A percentile compares a stretch with the other conserved stretches of the same genome.
Conservation (phyloP, 1,284 basidiomycete genomes). For the Papiliotrema fonsecae region DNA sequence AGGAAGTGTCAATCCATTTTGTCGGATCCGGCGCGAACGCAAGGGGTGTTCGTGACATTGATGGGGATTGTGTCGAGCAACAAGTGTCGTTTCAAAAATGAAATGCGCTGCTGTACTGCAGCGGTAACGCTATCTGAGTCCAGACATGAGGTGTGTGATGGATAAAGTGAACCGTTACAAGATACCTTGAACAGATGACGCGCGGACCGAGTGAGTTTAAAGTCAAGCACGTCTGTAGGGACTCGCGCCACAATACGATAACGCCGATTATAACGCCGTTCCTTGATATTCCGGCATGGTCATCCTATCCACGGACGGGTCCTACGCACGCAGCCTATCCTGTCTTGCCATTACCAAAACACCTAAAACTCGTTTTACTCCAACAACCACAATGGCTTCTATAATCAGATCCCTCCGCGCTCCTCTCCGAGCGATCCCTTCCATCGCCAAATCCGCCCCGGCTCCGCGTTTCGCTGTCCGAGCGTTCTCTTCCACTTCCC, state of each 20-base stretch:
- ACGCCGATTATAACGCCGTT: background rate
- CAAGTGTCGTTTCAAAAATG: too few species aligned
- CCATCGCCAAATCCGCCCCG: slow-evolving; percentile 16
- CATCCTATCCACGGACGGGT: too few species aligned
- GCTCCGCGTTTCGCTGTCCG: slow-evolving; percentile 19
- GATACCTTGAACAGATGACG: too few species aligned
- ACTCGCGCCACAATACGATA: background rate
- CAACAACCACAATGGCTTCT: background rate
- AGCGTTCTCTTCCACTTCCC: slow-evolving; percentile 40
- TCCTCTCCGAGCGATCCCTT: slow-evolving; percentile 10
- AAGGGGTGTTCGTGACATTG: slow-evolving; percentile 17
- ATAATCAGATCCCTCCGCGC: slow-evolving; percentile 25
- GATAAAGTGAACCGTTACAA: too few species aligned
- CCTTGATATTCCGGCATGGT: background rate
- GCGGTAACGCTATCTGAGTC: too few species aligned
- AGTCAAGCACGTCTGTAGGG: background rate
- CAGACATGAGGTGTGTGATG: too few species aligned
- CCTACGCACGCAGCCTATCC: too few species aligned
- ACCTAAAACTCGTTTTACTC: background rate
- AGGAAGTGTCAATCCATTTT: slow-evolving; percentile 31
- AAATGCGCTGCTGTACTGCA: too few species aligned
- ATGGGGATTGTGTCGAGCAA: too few species aligned
- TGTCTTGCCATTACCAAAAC: too few species aligned
- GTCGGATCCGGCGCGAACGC: slow-evolving; percentile 26
- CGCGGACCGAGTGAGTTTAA: background rate